Evolutionary conservation across 768 basidiomycete species (phyloP).

Genomic region (Lentinula detonsa): DNA sequence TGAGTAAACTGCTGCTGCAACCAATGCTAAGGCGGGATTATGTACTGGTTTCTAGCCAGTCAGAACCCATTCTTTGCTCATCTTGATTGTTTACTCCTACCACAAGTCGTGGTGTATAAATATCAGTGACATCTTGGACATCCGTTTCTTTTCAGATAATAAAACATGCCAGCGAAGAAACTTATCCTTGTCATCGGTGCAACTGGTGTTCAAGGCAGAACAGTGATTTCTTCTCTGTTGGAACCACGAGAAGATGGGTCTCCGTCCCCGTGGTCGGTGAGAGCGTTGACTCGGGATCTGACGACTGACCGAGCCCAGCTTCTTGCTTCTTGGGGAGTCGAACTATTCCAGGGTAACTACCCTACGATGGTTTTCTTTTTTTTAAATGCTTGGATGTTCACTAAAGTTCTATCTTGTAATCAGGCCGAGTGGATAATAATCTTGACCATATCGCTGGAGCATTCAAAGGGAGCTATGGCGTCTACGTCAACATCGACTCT

Average conservation of each 20-base stretch:
- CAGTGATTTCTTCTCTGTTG: slow-evolving; percentile 32
- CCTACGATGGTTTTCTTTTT: not conserved
- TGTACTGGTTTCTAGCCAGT: not conserved
- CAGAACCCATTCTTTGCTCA: no score
- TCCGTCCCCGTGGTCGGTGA: slow-evolving; percentile 36
- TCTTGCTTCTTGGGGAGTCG: slow-evolving; percentile 28
- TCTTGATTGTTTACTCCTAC: no score
- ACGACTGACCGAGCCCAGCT: slow-evolving; percentile 25
- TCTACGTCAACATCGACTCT: slow-evolving; percentile 12
- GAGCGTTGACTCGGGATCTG: slow-evolving; percentile 34
- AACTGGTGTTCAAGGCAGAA: slow-evolving; percentile 38
- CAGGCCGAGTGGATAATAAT: slow-evolving; percentile 11
- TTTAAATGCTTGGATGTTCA: not conserved
- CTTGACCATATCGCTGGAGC: slow-evolving; percentile 21
- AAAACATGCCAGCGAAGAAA: slow-evolving; percentile 13
- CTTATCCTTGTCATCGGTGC: slow-evolving; percentile 40
- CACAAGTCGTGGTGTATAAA: not conserved
- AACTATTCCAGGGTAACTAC: not conserved
- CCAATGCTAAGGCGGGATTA: not conserved
- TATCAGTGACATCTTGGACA: not conserved
- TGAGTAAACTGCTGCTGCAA: no score
- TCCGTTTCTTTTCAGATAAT: not conserved
- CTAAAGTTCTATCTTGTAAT: not conserved
- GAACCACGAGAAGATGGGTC: slow-evolving; percentile 25
- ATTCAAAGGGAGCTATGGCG: slow-evolving; percentile 26